These are phyloP conservation scores for Eutrema heterophyllum DNA, from an alignment of 345 rosid species.

Conservation along the genomic window DNA sequence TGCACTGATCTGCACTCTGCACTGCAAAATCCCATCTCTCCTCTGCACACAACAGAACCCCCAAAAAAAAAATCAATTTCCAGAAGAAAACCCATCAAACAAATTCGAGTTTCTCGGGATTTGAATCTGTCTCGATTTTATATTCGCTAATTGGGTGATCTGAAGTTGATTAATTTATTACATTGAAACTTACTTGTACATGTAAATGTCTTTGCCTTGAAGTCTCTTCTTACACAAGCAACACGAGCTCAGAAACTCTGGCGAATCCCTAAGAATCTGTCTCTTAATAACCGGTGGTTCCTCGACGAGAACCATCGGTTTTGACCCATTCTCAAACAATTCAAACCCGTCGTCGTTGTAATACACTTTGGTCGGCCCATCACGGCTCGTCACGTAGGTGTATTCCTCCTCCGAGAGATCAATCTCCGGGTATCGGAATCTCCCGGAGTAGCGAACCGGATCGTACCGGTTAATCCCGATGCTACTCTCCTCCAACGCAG, in stretches of 20 bases:
- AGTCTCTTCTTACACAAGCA: constrained; percentile 58
- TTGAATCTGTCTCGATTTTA: background rate
- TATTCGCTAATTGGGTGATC: background rate
- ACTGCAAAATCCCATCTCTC: constrained; percentile 87
- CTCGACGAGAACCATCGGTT: constrained; percentile 2
- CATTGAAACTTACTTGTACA: constrained; percentile 56
- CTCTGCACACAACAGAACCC: constrained; percentile 41
- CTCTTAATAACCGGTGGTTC: constrained; percentile 26
- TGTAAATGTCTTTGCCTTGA: constrained; percentile 65
- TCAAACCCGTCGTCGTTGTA: constrained; percentile 38
- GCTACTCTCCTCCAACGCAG: constrained; percentile 46
- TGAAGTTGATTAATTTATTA: background rate
- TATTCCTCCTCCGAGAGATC: constrained; percentile 51
- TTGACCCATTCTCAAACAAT: background rate
- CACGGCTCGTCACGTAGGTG: constrained; percentile 53
- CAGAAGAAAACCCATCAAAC: background rate
- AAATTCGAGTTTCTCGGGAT: background rate
- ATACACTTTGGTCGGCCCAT: constrained; percentile 43
- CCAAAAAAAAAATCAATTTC: background rate
- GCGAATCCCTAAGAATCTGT: background rate
- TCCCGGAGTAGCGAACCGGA: constrained; percentile 35
- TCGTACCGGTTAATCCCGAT: constrained; percentile 21
- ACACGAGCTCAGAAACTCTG: constrained; percentile 56
- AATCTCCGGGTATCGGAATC: constrained; percentile 31
- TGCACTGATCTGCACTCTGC: constrained; percentile 65